These are phyloP conservation scores for Pistacia atlantica DNA, from an alignment of 345 rosid species.

Conservation along the genomic window DNA sequence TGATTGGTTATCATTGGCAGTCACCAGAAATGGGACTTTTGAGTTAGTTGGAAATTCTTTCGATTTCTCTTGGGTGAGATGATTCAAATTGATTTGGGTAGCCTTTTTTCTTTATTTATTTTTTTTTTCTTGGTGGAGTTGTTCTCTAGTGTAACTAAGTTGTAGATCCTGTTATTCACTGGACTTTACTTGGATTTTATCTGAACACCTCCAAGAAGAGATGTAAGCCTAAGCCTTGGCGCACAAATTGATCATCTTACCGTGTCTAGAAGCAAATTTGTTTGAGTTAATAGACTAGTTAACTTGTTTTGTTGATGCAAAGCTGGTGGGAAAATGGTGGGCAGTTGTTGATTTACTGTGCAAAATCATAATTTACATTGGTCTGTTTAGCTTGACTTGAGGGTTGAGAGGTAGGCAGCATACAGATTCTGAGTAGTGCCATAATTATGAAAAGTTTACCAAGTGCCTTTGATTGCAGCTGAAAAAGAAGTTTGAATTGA, in stretches of 20 bases:
- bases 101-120: not conserved
- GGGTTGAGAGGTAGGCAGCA: not conserved
- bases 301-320: not conserved
- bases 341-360: not conserved
- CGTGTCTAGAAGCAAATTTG: not conserved
- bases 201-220: not conserved
- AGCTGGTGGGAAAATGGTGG: not conserved
- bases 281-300: not conserved
- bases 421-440: not conserved
- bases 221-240: not conserved
- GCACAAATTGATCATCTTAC: not conserved
- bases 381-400: not conserved
- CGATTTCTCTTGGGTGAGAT: not conserved
- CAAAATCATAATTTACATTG: no score
- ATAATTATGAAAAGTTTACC: not conserved
- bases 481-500: not conserved
- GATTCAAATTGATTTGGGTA: not conserved
- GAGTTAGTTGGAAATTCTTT: not conserved
- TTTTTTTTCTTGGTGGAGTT: not conserved
- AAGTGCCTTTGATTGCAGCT: not conserved
- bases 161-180: not conserved
- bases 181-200: not conserved
- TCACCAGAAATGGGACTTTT: not conserved
- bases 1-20: not conserved
- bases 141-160: not conserved